These are phyloP conservation scores for Metarhizium humberi DNA, from an alignment of 2,329 filamentous ascomycete genomes.

Conservation along the genomic window DNA sequence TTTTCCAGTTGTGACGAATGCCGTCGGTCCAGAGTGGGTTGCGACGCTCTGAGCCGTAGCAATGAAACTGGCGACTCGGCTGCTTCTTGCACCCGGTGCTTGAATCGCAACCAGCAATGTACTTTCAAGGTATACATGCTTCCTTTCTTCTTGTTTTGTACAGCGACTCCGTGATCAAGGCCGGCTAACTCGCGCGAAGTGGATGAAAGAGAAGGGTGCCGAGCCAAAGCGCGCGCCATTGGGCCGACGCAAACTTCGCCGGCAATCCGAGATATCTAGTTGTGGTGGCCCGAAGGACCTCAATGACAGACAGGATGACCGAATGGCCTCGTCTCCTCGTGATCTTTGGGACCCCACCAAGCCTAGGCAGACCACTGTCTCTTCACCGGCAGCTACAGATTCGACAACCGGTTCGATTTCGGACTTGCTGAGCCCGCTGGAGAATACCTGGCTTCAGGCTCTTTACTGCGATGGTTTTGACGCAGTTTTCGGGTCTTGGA, in stretches of 20 bases:
- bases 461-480: constrained; percentile 28
- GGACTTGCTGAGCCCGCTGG: constrained; percentile 3
- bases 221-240: background rate
- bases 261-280: background rate
- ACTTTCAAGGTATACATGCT: constrained; percentile 18
- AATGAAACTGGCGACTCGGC: constrained; percentile 52
- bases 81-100: constrained; percentile 56
- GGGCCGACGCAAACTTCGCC: constrained; percentile 1
- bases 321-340: background rate
- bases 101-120: constrained; percentile 15
- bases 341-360: background rate
- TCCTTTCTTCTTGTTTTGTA: background rate
- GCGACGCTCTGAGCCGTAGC: constrained; percentile 15
- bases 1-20: constrained; percentile 26
- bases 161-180: background rate
- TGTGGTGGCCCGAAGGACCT: background rate
- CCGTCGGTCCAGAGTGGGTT: constrained; percentile 20
- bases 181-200: background rate
- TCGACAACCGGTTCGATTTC: constrained; percentile 1
- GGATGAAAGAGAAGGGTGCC: constrained; percentile 5
- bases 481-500: constrained; percentile 31
- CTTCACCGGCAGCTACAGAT: constrained; percentile 2
- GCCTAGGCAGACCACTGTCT: background rate
- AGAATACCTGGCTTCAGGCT: constrained; percentile 15
- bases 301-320: background rate